Base-by-base conservation (phyloP, 2,329 filamentous ascomycete species). In the Curvularia eragrostidis region DNA sequence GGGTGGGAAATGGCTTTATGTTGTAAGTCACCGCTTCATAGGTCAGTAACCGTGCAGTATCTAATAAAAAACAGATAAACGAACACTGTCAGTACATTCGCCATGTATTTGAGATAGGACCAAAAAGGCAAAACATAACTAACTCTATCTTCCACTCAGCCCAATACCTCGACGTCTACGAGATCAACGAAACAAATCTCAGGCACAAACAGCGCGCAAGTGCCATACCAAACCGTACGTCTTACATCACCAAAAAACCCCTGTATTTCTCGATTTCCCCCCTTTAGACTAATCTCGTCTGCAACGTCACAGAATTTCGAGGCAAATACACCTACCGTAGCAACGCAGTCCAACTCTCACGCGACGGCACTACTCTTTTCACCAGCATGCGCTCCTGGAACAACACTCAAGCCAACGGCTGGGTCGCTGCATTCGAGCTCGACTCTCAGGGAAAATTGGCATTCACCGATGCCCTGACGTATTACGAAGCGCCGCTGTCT, bases 291-390 rank as follows among this genome's bases (percentile, higher is more conserved):
- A 36, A 36, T 7, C 34, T 18, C 15, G 34, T 12, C 2, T 8
- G 10, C 28, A 30, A 30, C 8, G 13, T n/a, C 36, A 10, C 24
- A 54, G 44, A 26, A 21, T 21, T 18, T n/a, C 44, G 52, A 15
- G 44, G 44, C 23, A 54, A 54, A 23, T 54, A 54, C 24, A 54
- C 52, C 24, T 54, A 54, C 43, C 52, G 52, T 34, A 54, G 52
- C 36, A 54, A 48, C 24, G 43, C 52, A 9, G 52, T 54, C 10
- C 52, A 38, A 8, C 34, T 54, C 13, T 54, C 52, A 6, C 21
- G 44, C 12, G 24, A 54, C 36, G 23, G 44, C 44, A 49, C 28
- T 5, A 54, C 44, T 8, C 18, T 54, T 5, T 54, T 54, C 43
- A 39, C 52, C 18, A 48, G 52, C 44, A 54, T 44, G 21, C 52